phyloP scores from a whole-genome alignment of 2,329 filamentous ascomycete species.

The Sporothrix pseudoabietina region DNA sequence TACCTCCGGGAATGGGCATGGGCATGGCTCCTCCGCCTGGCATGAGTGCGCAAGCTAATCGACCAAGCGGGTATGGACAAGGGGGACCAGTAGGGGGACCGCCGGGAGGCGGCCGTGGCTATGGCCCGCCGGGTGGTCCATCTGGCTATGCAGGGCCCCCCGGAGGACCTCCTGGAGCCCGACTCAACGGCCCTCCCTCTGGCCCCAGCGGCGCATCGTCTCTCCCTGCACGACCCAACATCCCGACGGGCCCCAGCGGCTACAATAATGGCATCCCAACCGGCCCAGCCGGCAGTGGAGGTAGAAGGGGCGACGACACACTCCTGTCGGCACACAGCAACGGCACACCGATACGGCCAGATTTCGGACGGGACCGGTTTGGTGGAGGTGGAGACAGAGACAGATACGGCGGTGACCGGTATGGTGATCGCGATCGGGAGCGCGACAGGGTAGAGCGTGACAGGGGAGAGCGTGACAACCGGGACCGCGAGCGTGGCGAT shows the following conservation, averaged over 20 bases:
- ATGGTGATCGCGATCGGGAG: constrained; percentile 15
- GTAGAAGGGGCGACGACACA: constrained; percentile 50
- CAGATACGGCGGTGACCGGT: constrained; percentile 54
- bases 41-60: constrained; percentile 70
- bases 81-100: constrained; percentile 45
- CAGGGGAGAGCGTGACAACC: background rate
- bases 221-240: constrained; percentile 34
- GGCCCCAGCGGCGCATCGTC: constrained; percentile 32
- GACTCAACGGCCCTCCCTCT: constrained; percentile 42
- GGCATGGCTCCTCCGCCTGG: constrained; percentile 78
- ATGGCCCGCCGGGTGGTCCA: background rate
- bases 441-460: constrained; percentile 10
- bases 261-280: constrained; percentile 19
- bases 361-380: constrained; percentile 32
- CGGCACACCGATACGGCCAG: constrained; percentile 26
- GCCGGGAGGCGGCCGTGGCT: background rate
- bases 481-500: background rate
- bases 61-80: constrained; percentile 64
- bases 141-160: constrained; percentile 67
- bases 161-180: constrained; percentile 78
- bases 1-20: constrained; percentile 72
- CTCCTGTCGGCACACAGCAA: constrained; percentile 42
- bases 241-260: constrained; percentile 53
- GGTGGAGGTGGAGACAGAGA: constrained; percentile 40
- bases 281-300: constrained; percentile 44